Percentiles rank a stretch among this genome's conserved stretches.
phyloP scores from a whole-genome alignment of 1,284 basidiomycete genomes.

The Apiotrichum gracile region DNA sequence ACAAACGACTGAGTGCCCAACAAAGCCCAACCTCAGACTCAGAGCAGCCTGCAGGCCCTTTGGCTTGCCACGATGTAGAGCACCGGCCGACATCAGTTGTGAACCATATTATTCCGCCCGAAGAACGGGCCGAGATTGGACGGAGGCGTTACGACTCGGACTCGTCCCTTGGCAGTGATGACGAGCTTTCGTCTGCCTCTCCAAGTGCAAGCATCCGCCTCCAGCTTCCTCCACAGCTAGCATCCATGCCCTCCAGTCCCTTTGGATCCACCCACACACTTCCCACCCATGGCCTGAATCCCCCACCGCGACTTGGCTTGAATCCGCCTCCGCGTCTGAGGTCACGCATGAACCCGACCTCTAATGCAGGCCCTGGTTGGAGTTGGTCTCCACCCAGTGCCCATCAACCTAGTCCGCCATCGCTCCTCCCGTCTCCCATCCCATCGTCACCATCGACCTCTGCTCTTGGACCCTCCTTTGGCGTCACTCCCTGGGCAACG shows the following conservation, averaged over 20 bases:
- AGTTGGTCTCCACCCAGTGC: no score
- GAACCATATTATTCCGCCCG: slow-evolving; percentile 15
- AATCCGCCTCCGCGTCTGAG: neutral
- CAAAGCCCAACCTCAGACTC: neutral
- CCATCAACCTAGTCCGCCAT: no score
- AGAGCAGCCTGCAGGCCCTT: neutral
- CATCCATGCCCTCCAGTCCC: neutral
- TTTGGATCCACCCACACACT: neutral
- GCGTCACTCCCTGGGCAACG: no score
- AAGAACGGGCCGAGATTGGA: slow-evolving; percentile 12
- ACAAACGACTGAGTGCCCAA: neutral
- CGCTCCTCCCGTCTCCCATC: no score
- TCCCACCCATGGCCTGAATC: neutral
- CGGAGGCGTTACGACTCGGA: neutral
- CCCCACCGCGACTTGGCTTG: neutral
- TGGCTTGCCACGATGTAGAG: neutral
- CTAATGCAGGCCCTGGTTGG: no score
- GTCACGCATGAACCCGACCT: neutral
- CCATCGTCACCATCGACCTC: no score
- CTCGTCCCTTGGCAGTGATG: neutral
- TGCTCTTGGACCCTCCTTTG: no score
- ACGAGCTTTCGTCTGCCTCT: neutral
- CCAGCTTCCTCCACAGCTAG: neutral
- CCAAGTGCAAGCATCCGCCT: neutral
- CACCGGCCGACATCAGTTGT: neutral